Percentiles rank a stretch among this genome's conserved stretches.
Conservation (phyloP, 2,329 filamentous ascomycete species). For the Aspergillus japonicus region DNA sequence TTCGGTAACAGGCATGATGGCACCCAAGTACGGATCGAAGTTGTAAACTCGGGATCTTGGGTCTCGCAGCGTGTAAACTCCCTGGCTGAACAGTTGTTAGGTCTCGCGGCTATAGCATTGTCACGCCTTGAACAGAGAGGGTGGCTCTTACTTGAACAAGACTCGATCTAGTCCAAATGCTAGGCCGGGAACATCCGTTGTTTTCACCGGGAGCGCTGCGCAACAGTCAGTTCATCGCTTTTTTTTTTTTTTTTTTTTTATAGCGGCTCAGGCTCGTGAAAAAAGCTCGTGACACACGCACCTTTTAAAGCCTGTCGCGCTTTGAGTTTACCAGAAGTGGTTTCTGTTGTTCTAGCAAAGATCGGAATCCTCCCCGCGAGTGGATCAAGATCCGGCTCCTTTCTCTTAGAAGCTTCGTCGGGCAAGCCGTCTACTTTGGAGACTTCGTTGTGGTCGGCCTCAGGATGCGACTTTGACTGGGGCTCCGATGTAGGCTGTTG, state of each 20-base stretch:
- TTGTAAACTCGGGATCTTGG: constrained; percentile 86
- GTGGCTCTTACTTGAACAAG: constrained; percentile 71
- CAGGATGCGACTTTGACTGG: too few relatives aligned
- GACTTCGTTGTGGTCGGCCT: not conserved
- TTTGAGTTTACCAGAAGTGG: too few relatives aligned
- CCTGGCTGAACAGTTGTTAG: constrained; percentile 50
- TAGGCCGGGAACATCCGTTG: constrained; percentile 60
- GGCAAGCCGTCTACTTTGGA: too few relatives aligned
- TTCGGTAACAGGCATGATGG: constrained; percentile 88
- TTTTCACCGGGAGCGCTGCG: constrained; percentile 43
- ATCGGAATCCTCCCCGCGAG: too few relatives aligned
- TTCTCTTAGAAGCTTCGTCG: too few relatives aligned
- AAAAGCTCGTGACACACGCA: constrained; percentile 10
- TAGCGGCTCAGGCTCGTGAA: not conserved
- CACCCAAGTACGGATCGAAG: constrained; percentile 90
- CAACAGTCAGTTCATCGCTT: constrained; percentile 1
- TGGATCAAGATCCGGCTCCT: too few relatives aligned
- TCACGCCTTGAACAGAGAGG: not conserved
- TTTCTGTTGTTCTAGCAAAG: too few relatives aligned
- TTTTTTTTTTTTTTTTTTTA: too few relatives aligned
- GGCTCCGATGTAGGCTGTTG: not conserved
- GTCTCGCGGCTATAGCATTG: not conserved
- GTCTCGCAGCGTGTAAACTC: constrained; percentile 89
- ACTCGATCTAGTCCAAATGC: constrained; percentile 79
- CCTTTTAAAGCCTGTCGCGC: constrained; percentile 4